Percentiles rank a stretch among this genome's conserved stretches.
Evolutionary conservation across 140 eudicot genomes (phyloP).

Genomic region (Eryngium alpinum): DNA sequence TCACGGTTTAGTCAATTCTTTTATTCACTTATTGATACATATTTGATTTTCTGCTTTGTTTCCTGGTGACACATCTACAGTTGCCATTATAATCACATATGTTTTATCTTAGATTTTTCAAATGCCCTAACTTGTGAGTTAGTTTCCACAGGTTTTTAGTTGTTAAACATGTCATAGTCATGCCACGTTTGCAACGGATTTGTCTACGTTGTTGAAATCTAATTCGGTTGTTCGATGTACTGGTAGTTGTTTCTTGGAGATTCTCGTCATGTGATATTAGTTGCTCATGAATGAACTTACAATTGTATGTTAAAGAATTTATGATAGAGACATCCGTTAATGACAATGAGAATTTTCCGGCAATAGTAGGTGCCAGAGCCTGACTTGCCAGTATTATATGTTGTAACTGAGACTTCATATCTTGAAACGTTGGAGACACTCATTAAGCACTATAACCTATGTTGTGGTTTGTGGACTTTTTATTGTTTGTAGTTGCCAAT

Average conservation of each 20-base stretch:
- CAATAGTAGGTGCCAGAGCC: background rate
- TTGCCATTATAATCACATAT: background rate
- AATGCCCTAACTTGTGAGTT: background rate
- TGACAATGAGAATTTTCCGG: too few relatives aligned
- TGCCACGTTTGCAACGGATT: background rate
- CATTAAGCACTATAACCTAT: background rate
- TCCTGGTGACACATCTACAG: background rate
- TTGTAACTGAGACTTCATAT: background rate
- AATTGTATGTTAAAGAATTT: background rate
- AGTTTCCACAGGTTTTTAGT: background rate
- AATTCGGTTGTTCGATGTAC: background rate
- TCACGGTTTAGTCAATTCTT: background rate
- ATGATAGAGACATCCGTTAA: background rate
- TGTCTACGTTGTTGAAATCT: background rate
- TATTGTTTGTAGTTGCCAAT: background rate
- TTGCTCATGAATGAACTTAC: background rate
- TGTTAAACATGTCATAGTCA: background rate
- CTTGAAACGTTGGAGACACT: background rate
- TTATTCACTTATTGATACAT: background rate
- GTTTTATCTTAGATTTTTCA: background rate
- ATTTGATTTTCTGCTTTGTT: background rate
- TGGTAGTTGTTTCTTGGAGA: background rate
- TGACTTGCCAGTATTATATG: background rate
- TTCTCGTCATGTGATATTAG: background rate
- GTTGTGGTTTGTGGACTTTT: background rate